Evolutionary conservation across 1,284 basidiomycete species (phyloP).

Genomic region (Cerioporus squamosus): DNA sequence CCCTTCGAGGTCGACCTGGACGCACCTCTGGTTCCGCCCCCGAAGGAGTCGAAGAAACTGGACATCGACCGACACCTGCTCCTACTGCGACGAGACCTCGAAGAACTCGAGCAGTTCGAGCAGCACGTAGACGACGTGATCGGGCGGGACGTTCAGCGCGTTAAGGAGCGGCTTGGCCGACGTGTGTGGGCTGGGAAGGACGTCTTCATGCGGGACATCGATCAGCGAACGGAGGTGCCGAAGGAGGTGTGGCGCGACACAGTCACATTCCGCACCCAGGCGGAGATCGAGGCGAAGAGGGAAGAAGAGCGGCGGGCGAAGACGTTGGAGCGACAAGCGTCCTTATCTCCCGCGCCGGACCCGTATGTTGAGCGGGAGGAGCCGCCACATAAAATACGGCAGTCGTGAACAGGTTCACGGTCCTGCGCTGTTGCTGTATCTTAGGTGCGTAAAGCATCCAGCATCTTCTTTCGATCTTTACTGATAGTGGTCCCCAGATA

Average conservation of each 20-base stretch:
- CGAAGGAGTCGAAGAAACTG: slow-evolving; percentile 42
- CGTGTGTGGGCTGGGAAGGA: slow-evolving; percentile 67
- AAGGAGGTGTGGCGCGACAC: slow-evolving; percentile 41
- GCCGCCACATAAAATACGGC: background rate
- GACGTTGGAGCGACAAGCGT: background rate
- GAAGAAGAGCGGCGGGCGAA: background rate
- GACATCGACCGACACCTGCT: slow-evolving; percentile 58
- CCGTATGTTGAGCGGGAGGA: background rate
- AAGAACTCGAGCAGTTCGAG: slow-evolving; percentile 49
- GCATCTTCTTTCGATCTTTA: background rate
- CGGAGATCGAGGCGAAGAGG: slow-evolving; percentile 3
- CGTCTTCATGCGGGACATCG: slow-evolving; percentile 50
- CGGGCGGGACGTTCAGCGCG: slow-evolving; percentile 56
- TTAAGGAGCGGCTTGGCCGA: slow-evolving; percentile 72
- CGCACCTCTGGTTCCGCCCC: slow-evolving; percentile 23
- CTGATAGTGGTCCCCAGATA: slow-evolving; percentile 2
- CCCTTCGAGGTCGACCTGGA: slow-evolving; percentile 38
- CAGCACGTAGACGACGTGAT: slow-evolving; percentile 46
- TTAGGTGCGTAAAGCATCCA: background rate
- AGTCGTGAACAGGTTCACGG: background rate
- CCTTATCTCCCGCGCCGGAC: no score
- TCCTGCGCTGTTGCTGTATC: background rate
- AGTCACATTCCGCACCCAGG: slow-evolving; percentile 32
- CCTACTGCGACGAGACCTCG: slow-evolving; percentile 57
- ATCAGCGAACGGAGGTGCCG: slow-evolving; percentile 34